Conservation (phyloP, 202 grass and related monocot species). For the Eragrostis tef region DNA sequence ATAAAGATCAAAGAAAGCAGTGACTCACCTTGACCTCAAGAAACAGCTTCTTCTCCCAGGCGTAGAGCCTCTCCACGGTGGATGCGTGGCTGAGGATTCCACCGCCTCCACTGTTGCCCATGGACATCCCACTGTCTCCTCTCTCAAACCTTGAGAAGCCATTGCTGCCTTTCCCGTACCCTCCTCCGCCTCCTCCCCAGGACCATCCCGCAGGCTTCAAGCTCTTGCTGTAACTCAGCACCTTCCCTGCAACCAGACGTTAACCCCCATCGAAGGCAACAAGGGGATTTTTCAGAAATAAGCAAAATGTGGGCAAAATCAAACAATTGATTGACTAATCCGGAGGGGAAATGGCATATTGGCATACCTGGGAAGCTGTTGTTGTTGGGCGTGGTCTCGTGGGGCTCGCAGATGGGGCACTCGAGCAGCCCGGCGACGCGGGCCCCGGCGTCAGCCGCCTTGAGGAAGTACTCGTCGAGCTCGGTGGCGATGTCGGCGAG, state of each 20-base stretch:
- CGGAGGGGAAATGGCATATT: neutral
- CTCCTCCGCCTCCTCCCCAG: conserved; percentile 46
- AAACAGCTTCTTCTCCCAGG: conserved; percentile 97
- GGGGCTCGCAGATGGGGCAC: conserved; percentile 75
- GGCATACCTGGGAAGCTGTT: conserved; percentile 60
- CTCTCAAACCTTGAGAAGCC: conserved; percentile 57
- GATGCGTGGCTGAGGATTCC: conserved; percentile 72
- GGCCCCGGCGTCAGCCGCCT: conserved; percentile 77
- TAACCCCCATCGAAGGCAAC: neutral
- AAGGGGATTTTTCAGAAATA: conserved; percentile 3
- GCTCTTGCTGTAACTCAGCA: conserved; percentile 81
- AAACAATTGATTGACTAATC: neutral
- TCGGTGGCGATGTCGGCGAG: conserved; percentile 89
- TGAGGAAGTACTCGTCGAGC: conserved; percentile 99
- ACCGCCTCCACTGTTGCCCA: conserved; percentile 51
- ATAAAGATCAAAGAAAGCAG: conserved; percentile 30
- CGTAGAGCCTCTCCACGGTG: conserved; percentile 94
- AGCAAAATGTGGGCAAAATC: conserved; percentile 25
- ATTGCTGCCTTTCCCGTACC: conserved; percentile 45
- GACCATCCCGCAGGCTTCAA: conserved; percentile 72
- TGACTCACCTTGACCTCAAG: conserved; percentile 87
- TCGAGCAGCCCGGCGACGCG: conserved; percentile 81
- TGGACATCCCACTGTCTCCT: conserved; percentile 47
- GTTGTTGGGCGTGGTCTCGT: conserved; percentile 42
- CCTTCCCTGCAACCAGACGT: conserved; percentile 60